Evolutionary conservation across 2,329 filamentous ascomycete genomes (phyloP).

Genomic region (Ophiosphaerella korrae): DNA sequence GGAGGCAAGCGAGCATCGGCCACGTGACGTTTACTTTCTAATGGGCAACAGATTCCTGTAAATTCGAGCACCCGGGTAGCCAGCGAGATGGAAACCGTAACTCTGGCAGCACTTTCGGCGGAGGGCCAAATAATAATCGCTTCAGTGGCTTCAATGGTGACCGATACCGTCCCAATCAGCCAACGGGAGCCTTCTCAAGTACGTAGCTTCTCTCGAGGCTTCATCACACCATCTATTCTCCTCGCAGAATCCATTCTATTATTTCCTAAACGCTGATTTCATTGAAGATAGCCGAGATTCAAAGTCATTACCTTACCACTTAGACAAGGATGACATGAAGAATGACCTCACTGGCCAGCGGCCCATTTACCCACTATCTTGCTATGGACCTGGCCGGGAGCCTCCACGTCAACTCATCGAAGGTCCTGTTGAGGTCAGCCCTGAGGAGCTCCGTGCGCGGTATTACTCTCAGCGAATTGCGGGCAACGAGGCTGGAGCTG

Average conservation of each 20-base stretch:
- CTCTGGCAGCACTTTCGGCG: conserved; percentile 32
- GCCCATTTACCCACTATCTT: conserved; percentile 84
- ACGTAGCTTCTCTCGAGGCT: conserved; percentile 22
- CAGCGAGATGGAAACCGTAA: conserved; percentile 29
- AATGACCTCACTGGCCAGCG: conserved; percentile 70
- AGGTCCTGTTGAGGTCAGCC: conserved; percentile 81
- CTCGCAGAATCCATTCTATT: neutral
- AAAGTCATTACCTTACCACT: conserved; percentile 28
- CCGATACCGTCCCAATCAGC: conserved; percentile 39
- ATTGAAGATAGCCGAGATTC: conserved; percentile 22
- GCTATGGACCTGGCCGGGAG: conserved; percentile 78
- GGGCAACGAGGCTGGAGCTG: conserved; percentile 63
- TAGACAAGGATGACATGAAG: conserved; percentile 40
- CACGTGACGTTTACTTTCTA: conserved; percentile 2
- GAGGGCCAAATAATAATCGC: conserved; percentile 48
- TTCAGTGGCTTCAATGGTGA: conserved; percentile 59
- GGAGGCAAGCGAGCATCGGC: conserved; percentile 57
- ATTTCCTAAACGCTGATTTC: neutral
- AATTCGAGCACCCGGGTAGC: conserved; percentile 62
- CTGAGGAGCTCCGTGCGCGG: conserved; percentile 79
- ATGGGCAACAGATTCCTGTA: conserved; percentile 59
- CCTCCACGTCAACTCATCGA: conserved; percentile 84
- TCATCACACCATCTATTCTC: neutral
- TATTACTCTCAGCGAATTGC: conserved; percentile 69
- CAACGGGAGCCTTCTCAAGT: conserved; percentile 48